Evolutionary conservation across 495 filamentous ascomycete genomes (phyloP), one percentile per base, ranked within the genome.

Genomic region (Aspergillus conjunctus): DNA sequence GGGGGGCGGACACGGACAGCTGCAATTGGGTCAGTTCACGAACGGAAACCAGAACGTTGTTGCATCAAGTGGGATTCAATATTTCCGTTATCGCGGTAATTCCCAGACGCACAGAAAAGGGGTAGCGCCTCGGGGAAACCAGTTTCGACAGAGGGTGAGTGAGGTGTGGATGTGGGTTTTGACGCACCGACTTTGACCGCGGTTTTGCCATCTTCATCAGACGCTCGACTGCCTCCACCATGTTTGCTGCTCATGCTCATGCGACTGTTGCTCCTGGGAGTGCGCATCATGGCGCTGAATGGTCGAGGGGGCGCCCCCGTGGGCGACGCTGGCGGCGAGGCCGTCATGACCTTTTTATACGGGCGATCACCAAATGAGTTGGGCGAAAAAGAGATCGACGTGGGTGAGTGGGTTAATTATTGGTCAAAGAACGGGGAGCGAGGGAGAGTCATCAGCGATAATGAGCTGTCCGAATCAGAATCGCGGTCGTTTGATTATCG

Each of bases 171-270:
- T 48, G 4, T 20, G 44, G 44, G 17, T 20, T 18, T 14, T n/a
- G 32, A 92, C 94, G 70, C 84, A 98, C 94, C 94, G 74, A 98
- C 94, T 96, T 92, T 97, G 71, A 98, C 94, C n/a, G 94, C 90
- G 32, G 94, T 97, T 75, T 89, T 93, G 44, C 83, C 83, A 81
- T 97, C 94, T 66, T 98, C 94, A 70, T 97, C 94, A 2, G 93
- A 96, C 30, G 88, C 89, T 69, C 93, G 84, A 75, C 91, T 97
- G 59, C 90, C 88, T 67, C 85, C 87, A 50, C 88, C 90, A 41
- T 82, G 81, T 74, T 87, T 91, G 72, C 91, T 92, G 69, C 85
- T 86, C 79, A 90, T 87, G 72, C 92, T 97, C 83, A 97, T 81
- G 62, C 94, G 91, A 81, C 93, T 97, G 65, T 81, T 89, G 73